These are phyloP conservation scores for Marasmius sp. DNA, from an alignment of 1,284 basidiomycete species.

Conservation along the genomic window DNA sequence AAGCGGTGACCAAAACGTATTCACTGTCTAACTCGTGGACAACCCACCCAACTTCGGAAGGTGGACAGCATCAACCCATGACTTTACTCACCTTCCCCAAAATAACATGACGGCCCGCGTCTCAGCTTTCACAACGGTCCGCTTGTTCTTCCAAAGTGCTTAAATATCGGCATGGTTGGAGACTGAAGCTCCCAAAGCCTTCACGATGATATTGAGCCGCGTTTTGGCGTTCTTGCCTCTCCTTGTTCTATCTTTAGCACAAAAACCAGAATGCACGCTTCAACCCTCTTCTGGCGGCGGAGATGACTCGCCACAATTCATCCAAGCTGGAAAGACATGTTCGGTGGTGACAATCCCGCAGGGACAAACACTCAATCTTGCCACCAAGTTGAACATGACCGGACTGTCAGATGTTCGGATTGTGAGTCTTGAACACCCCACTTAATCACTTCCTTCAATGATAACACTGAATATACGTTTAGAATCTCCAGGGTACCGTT, in stretches of 20 bases:
- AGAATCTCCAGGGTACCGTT: slow-evolving; percentile 52
- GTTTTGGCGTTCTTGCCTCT: neutral
- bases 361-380: slow-evolving; percentile 50
- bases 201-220: neutral
- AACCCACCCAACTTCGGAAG: too few species aligned
- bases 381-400: slow-evolving; percentile 54
- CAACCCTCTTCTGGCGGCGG: slow-evolving; percentile 44
- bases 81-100: too few species aligned
- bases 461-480: neutral
- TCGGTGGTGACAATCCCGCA: slow-evolving; percentile 43
- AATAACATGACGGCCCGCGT: too few species aligned
- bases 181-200: neutral
- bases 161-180: neutral
- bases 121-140: too few species aligned
- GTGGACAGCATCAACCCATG: too few species aligned
- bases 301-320: slow-evolving; percentile 52
- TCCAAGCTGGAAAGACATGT: slow-evolving; percentile 45
- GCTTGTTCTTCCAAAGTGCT: neutral
- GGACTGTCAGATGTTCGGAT: slow-evolving; percentile 49
- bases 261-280: slow-evolving; percentile 21
- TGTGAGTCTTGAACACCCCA: slow-evolving; percentile 29
- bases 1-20: too few species aligned
- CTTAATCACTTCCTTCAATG: neutral
- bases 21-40: too few species aligned
- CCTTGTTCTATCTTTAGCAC: neutral